Base-by-base conservation (phyloP, 2,329 filamentous ascomycete genomes). In the Elsinoe perseae region DNA sequence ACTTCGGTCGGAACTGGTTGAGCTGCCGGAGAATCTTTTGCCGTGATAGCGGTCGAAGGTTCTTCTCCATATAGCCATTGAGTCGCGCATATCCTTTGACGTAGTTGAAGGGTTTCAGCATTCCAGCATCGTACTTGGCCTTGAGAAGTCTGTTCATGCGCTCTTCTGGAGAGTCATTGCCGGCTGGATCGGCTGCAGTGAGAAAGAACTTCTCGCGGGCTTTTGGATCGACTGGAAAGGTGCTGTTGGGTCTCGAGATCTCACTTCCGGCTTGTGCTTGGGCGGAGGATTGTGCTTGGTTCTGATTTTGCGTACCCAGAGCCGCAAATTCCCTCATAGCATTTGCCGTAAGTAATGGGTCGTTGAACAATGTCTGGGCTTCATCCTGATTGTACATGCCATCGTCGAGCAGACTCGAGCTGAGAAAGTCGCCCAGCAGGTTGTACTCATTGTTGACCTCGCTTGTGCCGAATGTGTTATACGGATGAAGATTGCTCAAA, bases 361-460 rank as follows among this genome's bases (percentile, higher is more conserved):
- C 82, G 42, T 77, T 76, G 67, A 82, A 83, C 8, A 83, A 70
- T 12, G 81, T 78, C 57, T 74, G 72, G 18, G 71, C 67, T 38
- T 76, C 73, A 59, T 67, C 64, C 42, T 65, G 65, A 55, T 60
- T 61, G 50, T 75, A 77, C 28, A 75, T 67, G 55, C 71, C 73
- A 61, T 77, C 91, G 73, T 97, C 91, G 61, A 96, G 80, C 56
- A 96, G 76, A 68, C 89, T 95, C 63, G 85, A 95, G 71, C 91
- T 93, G 59, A 98, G 80, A 69, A 97, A 97, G 71, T 98, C 92
- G 76, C 95, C 95, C 67, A 98, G 82, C 53, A 97, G 77, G 69
- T 96, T 95, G 71, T 95, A 96, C 76, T 98, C 93, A 73, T 93
- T 93, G 59, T 87, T 91, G 64, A 96, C 88, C 73, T 98, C 93